Conservation (phyloP, 2,329 filamentous ascomycete genomes). For the Teratosphaeria epicoccoides region DNA sequence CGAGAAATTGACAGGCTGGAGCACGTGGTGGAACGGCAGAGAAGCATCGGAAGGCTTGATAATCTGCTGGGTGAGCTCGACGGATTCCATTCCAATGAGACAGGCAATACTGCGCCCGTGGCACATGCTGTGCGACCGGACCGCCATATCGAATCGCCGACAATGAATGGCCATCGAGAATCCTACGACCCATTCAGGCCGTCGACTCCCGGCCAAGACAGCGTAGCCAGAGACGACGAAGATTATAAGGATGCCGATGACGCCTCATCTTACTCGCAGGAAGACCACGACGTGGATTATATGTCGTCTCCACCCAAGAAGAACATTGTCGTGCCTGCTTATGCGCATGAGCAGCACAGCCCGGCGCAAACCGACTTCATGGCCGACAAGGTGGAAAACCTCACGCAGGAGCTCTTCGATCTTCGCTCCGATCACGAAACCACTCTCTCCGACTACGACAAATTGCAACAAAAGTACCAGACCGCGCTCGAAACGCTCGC, state of each 20-base stretch:
- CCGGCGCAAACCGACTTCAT: slow-evolving; percentile 77
- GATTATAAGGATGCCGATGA: slow-evolving; percentile 12
- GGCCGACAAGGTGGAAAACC: slow-evolving; percentile 80
- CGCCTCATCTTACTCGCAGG: background rate
- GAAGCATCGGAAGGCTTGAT: slow-evolving; percentile 89
- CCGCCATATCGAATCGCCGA: background rate
- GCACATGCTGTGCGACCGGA: background rate
- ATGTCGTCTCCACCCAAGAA: background rate
- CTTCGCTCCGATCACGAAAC: slow-evolving; percentile 83
- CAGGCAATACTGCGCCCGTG: slow-evolving; percentile 26
- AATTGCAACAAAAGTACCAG: slow-evolving; percentile 80
- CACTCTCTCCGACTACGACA: slow-evolving; percentile 69
- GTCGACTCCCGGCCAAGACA: slow-evolving; percentile 1
- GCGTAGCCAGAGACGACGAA: slow-evolving; percentile 6
- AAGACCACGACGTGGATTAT: slow-evolving; percentile 1
- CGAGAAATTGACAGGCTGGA: slow-evolving; percentile 89
- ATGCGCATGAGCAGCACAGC: slow-evolving; percentile 37
- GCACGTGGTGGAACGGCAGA: slow-evolving; percentile 87
- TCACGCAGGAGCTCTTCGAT: slow-evolving; percentile 84
- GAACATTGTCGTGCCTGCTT: slow-evolving; percentile 27
- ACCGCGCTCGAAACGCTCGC: slow-evolving; percentile 72
- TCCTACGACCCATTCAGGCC: slow-evolving; percentile 19
- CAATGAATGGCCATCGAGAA: slow-evolving; percentile 14
- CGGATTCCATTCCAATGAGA: slow-evolving; percentile 8
- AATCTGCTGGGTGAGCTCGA: slow-evolving; percentile 86